Evolutionary conservation across 2,329 filamentous ascomycete species (phyloP), one percentile per base, ranked within the genome.

Genomic region (Bipolaris sorokiniana): DNA sequence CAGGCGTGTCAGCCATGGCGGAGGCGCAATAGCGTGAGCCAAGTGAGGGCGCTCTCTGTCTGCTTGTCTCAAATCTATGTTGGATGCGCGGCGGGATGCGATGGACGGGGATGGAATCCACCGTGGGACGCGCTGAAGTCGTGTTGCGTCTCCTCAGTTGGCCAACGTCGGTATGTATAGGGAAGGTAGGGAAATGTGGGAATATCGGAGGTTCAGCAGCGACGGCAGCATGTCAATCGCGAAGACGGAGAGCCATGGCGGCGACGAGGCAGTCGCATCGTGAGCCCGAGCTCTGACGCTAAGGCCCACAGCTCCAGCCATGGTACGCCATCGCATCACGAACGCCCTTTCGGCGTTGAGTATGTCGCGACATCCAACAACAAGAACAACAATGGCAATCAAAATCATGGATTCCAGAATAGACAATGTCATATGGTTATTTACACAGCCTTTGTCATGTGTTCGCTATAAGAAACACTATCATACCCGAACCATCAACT

Each of bases 241-340:
- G 31, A 44, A 36, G 36, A 42, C 31, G 37, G 38, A 50, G 51
- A 42, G 36, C 37, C 46, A 28, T 37, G 28, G 23, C 38, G 13
- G 45, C 37, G 23, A 33, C 37, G 23, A 33, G 22, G 46, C 34
- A 44, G 31, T 31, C 51, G 51, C 46, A 34, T 50, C 38, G 45
- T 38, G 28, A 31, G 52, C 52, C 52, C 52, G 34, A 54, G 52
- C 52, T 50, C 31, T 50, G 51, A 33, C 46, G 46, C 52, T 44
- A 54, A 20, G 28, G 18, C 42, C 41, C 23, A 22, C 50, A 11
- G 34, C 41, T 33, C 34, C 22, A 33, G 37, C 31, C 47, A 23
- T 13, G 38, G 37, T 41, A 54, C 51, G 51, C 51, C 28, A 37
- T 54, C 33, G 37, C 38, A 54, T 50, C 51, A 42, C 38, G 45